Percentiles rank a stretch among this genome's conserved stretches.
Conservation (phyloP, 2,329 filamentous ascomycete species). For the Aspergillus brunneoviolaceus region DNA sequence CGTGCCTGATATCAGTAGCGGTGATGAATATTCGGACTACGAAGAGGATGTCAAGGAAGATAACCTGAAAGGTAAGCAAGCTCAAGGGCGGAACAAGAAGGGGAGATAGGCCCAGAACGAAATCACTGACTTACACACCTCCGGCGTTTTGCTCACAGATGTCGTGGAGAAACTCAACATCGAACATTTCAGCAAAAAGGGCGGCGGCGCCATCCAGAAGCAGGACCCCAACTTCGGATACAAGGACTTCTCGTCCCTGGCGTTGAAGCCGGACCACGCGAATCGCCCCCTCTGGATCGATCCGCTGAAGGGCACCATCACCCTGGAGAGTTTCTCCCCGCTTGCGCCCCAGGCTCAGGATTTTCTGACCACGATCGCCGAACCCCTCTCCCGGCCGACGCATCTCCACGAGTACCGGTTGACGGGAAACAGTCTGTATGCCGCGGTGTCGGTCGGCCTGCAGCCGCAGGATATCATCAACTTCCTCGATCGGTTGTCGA, state of each 20-base stretch:
- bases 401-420: conserved; percentile 93
- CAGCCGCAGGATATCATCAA: conserved; percentile 86
- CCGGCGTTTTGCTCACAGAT: conserved; percentile 24
- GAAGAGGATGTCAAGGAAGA: conserved; percentile 50
- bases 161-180: conserved; percentile 56
- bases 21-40: conserved; percentile 59
- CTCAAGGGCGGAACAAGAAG: conserved; percentile 12
- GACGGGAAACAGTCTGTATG: conserved; percentile 90
- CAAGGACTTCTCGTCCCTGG: conserved; percentile 78
- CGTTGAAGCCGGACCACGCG: conserved; percentile 82
- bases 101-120: conserved; percentile 10
- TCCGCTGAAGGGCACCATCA: conserved; percentile 79
- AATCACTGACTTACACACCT: conserved; percentile 23
- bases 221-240: conserved; percentile 59
- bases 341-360: conserved; percentile 84
- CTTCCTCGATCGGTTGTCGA: conserved; percentile 82
- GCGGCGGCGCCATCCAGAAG: conserved; percentile 40
- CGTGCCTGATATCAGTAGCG: conserved; percentile 50
- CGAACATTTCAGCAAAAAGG: conserved; percentile 50
- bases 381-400: conserved; percentile 84
- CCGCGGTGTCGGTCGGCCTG: conserved; percentile 91
- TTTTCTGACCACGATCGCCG: conserved; percentile 92
- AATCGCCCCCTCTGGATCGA: conserved; percentile 94
- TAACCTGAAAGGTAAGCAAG: conserved; percentile 45
- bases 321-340: conserved; percentile 90